Conservation (phyloP, 1,139 yeast genomes). For the Geotrichum phurueaensis region DNA sequence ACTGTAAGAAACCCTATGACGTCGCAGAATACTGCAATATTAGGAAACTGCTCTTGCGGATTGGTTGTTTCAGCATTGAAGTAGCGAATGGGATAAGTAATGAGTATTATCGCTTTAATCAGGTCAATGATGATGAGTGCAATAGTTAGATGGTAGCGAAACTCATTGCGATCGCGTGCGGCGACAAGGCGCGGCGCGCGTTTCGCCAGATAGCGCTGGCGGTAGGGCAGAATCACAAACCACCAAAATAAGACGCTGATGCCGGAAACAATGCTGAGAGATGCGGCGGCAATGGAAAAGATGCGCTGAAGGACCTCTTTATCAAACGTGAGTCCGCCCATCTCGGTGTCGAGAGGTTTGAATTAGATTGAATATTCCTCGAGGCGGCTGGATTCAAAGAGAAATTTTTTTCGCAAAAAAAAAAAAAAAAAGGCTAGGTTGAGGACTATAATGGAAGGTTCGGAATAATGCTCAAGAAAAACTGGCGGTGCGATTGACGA, state of each 20-base stretch:
- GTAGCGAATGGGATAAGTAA: conserved; percentile 62
- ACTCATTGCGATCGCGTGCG: conserved; percentile 34
- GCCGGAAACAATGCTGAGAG: conserved; percentile 13
- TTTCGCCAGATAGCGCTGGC: not conserved
- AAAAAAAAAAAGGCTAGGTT: not conserved
- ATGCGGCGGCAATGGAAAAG: conserved; percentile 10
- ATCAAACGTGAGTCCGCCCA: not conserved
- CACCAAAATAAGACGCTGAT: conserved; percentile 13
- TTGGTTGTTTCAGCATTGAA: conserved; percentile 21
- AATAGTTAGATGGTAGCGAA: conserved; percentile 64
- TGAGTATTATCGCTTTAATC: conserved; percentile 59
- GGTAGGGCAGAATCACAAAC: conserved; percentile 7
- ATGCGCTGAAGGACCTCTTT: conserved; percentile 14
- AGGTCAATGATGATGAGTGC: conserved; percentile 65
- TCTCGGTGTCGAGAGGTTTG: not conserved
- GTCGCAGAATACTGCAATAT: conserved; percentile 48
- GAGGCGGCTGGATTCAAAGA: not conserved
- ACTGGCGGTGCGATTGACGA: not conserved
- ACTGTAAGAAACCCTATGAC: conserved; percentile 76
- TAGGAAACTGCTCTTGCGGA: not conserved
- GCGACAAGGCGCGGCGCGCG: not conserved
- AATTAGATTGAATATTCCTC: not conserved
- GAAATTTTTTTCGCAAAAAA: not conserved
- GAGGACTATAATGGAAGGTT: not conserved
- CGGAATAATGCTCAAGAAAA: not conserved